Base-by-base conservation (phyloP, 1,284 basidiomycete genomes). In the Tilletiaria anomala region DNA sequence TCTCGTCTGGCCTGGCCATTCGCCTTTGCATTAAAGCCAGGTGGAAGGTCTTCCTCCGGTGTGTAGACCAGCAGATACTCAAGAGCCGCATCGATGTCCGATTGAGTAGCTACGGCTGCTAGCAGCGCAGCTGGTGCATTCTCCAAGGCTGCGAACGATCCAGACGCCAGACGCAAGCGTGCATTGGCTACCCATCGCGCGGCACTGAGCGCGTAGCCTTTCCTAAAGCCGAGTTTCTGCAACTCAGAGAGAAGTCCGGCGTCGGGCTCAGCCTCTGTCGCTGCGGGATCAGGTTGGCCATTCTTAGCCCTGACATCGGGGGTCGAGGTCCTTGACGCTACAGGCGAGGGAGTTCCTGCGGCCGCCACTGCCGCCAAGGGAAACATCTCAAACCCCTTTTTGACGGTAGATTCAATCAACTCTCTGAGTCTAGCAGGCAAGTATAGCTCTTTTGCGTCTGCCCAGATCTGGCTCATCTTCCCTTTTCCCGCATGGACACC, bases 401-500 rank as follows among this genome's bases (percentile, higher is more conserved):
- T 81, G n/a, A 91, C 78, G 0, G 79, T 78, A 17, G 76, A 75
- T 68, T 94, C 87, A 5, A 89, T 82, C 42, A 78, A 69, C 49
- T 87, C 84, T 29, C 88, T 74, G 42, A 93, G 70, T 10, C 70
- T 69, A 16, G 72, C 73, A 1, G 83, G 78, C 83, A 94, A 88
- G 61, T 77, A 79, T 15, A 89, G 86, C 65, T 93, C 87, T 0
- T 81, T 80, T 3, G 76, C 77, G 39, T 76, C 72, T 35, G 74
- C 71, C 70, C 81, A 84, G 43, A 75, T 74, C 18, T 71, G 71
- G n/a, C 69, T 63, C 33, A 26, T 4, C 40, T 41, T 26, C 32
- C 32, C 32, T 56, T 52, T 37, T 61, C 56, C 1, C 52, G 26
- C 26, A 8, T 29, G 10, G 10, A 8, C 10, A n/a, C 10, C 26